Conservation (phyloP, 2,329 filamentous ascomycete genomes). For the Bimuria novae-zelandiae region DNA sequence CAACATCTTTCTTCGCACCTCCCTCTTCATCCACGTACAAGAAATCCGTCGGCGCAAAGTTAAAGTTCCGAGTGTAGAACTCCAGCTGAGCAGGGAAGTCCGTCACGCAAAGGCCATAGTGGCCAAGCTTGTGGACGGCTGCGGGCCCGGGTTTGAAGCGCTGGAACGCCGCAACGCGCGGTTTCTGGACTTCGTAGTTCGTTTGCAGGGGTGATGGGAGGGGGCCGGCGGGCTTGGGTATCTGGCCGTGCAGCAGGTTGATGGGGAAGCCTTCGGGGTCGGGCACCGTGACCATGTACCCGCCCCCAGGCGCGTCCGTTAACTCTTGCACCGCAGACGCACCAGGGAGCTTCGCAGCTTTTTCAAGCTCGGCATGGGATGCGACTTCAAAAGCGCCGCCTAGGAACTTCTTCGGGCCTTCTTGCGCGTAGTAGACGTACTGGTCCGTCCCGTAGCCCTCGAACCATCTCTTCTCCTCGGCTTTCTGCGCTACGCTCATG, state of each 20-base stretch:
- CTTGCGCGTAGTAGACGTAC: conserved; percentile 61
- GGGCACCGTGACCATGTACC: conserved; percentile 52
- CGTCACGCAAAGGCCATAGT: conserved; percentile 51
- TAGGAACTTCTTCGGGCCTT: conserved; percentile 58
- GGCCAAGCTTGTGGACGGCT: conserved; percentile 56
- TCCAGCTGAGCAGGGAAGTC: conserved; percentile 44
- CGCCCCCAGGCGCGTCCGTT: conserved; percentile 58
- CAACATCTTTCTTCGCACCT: conserved; percentile 42
- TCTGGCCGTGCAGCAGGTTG: conserved; percentile 62
- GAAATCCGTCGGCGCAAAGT: conserved; percentile 54
- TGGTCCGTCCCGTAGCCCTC: conserved; percentile 66
- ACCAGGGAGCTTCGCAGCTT: conserved; percentile 51
- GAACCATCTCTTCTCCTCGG: conserved; percentile 55
- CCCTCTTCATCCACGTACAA: conserved; percentile 37
- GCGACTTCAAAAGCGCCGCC: conserved; percentile 64
- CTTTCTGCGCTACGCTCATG: conserved; percentile 40
- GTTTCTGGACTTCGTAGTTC: conserved; percentile 51
- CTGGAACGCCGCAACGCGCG: conserved; percentile 55
- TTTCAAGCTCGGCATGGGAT: conserved; percentile 59
- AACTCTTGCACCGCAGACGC: conserved; percentile 57
- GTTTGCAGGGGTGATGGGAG: conserved; percentile 55
- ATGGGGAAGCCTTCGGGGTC: conserved; percentile 62
- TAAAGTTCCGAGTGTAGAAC: conserved; percentile 55
- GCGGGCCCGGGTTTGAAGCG: conserved; percentile 58
- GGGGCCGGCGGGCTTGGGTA: conserved; percentile 48